A percentile compares a stretch with the other conserved stretches of the same genome.
Conservation (phyloP, 2,329 filamentous ascomycete genomes). For the Rutstroemia sp. region DNA sequence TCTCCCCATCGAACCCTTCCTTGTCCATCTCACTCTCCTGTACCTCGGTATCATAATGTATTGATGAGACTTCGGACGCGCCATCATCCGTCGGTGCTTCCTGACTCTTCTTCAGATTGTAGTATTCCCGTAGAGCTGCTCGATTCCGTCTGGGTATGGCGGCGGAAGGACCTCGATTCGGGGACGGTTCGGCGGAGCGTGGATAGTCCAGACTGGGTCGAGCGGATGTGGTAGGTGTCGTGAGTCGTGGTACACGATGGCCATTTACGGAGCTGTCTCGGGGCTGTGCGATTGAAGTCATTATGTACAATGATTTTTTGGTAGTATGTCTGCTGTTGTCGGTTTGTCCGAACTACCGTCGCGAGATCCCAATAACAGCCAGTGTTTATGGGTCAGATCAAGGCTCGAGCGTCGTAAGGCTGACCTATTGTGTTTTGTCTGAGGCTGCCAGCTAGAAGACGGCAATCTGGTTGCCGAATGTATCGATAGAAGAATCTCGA, state of each 20-base stretch:
- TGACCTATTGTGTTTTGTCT: too few species aligned
- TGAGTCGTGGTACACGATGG: slow-evolving; percentile 48
- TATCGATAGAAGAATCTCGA: too few species aligned
- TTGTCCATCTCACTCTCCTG: slow-evolving; percentile 66
- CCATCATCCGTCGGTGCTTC: slow-evolving; percentile 17
- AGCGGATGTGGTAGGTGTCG: slow-evolving; percentile 65
- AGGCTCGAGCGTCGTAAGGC: too few species aligned
- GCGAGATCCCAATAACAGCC: too few species aligned
- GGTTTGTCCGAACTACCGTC: too few species aligned
- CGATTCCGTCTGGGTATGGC: slow-evolving; percentile 49
- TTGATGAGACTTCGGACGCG: slow-evolving; percentile 28
- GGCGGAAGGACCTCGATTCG: slow-evolving; percentile 34
- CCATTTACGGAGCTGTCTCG: slow-evolving; percentile 51
- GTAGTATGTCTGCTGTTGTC: neutral
- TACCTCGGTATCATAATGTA: slow-evolving; percentile 43
- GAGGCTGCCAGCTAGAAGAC: too few species aligned
- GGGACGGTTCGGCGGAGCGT: slow-evolving; percentile 53
- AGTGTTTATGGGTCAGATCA: too few species aligned
- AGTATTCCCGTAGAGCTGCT: slow-evolving; percentile 86
- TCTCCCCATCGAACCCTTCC: slow-evolving; percentile 63
- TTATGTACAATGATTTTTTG: slow-evolving; percentile 27
- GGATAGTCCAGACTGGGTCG: slow-evolving; percentile 65
- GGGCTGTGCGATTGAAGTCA: slow-evolving; percentile 60
- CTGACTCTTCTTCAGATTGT: slow-evolving; percentile 60
- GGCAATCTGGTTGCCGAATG: too few species aligned